Percentiles rank a stretch among this genome's conserved stretches.
phyloP scores from a whole-genome alignment of 1,284 basidiomycete species.

The Albatrellus sp. region DNA sequence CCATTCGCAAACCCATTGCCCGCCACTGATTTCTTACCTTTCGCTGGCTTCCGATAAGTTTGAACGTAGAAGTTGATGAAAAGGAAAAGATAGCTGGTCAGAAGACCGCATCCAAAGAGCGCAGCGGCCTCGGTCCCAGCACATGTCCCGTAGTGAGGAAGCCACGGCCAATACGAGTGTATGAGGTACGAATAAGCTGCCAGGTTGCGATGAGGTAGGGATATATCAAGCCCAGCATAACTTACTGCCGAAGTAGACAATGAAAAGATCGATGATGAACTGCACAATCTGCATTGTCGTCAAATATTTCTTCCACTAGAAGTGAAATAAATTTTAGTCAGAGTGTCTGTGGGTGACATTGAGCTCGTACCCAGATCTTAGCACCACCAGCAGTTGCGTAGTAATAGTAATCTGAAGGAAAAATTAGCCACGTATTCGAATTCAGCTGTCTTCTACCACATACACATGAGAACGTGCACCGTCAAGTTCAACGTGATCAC shows the following conservation, averaged over 20 bases:
- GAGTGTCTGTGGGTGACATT: not conserved
- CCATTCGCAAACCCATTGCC: constrained; percentile 22
- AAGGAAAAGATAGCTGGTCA: constrained; percentile 82
- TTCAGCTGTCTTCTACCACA: constrained; percentile 20
- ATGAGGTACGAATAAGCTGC: constrained; percentile 80
- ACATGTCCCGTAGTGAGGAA: constrained; percentile 73
- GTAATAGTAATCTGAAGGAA: constrained; percentile 84
- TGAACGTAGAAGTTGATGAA: constrained; percentile 88
- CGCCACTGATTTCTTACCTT: constrained; percentile 25
- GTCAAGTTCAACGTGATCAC: constrained; percentile 87
- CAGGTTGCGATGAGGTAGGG: constrained; percentile 1
- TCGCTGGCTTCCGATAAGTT: constrained; percentile 62
- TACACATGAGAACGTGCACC: constrained; percentile 98
- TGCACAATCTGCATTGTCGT: constrained; percentile 94
- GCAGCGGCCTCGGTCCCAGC: constrained; percentile 85
- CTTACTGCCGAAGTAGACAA: constrained; percentile 91
- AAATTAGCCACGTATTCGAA: not conserved
- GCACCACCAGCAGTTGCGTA: constrained; percentile 92
- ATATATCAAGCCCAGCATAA: constrained; percentile 12
- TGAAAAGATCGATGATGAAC: constrained; percentile 82
- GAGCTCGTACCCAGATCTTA: constrained; percentile 74
- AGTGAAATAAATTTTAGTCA: constrained; percentile 5
- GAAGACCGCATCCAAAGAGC: constrained; percentile 76
- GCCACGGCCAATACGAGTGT: constrained; percentile 41
- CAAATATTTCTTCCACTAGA: constrained; percentile 92